Evolutionary conservation across 768 basidiomycete genomes (phyloP).

Genomic region (Pholiota molesta): DNA sequence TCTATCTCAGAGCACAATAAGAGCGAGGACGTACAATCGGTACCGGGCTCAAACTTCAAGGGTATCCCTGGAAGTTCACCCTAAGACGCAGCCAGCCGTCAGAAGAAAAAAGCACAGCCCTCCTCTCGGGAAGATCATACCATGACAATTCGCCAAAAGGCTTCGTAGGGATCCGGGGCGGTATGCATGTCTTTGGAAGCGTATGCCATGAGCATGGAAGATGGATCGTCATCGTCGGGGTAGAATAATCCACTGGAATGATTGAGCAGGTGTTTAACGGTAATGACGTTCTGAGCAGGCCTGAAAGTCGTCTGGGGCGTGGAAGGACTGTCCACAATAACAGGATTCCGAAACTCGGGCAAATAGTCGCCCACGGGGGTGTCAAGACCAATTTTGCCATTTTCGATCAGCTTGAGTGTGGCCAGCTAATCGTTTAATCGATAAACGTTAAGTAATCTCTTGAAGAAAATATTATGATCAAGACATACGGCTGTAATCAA

Average conservation of each 20-base stretch:
- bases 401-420: conserved; percentile 34
- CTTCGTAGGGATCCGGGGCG: conserved; percentile 19
- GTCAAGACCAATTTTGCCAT: conserved; percentile 29
- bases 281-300: conserved; percentile 27
- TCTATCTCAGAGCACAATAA: background rate
- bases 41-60: conserved; percentile 36
- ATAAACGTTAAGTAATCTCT: background rate
- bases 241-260: conserved; percentile 37
- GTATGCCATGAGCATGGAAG: conserved; percentile 22
- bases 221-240: conserved; percentile 13
- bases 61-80: conserved; percentile 28
- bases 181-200: conserved; percentile 26
- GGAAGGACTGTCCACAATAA: conserved; percentile 27
- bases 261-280: conserved; percentile 33
- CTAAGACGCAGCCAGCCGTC: conserved; percentile 9
- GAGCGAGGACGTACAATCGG: conserved; percentile 26
- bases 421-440: too few species aligned
- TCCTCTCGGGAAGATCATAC: conserved; percentile 17
- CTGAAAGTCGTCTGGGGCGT: conserved; percentile 23
- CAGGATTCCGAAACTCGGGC: conserved; percentile 31
- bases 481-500: conserved; percentile 33
- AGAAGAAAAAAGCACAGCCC: background rate
- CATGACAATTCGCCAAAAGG: conserved; percentile 26
- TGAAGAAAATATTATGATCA: background rate
- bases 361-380: conserved; percentile 29